Percentiles rank a stretch among this genome's conserved stretches.
phyloP scores from a whole-genome alignment of 2,329 filamentous ascomycete genomes.

The Nothophoma quercina region DNA sequence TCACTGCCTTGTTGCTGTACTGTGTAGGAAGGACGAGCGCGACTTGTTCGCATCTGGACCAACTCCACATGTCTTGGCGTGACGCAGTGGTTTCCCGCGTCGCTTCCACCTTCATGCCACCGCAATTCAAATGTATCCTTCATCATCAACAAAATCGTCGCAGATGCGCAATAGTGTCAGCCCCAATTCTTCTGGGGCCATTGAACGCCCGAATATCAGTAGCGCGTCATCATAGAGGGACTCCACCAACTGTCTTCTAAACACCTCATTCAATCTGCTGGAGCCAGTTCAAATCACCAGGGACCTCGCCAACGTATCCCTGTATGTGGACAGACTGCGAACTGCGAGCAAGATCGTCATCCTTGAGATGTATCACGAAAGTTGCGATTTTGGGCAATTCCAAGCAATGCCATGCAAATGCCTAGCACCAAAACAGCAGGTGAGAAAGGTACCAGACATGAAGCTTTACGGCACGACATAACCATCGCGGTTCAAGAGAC shows the following conservation, averaged over 20 bases:
- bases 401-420: conserved; percentile 21
- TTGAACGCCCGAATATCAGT: too few species aligned
- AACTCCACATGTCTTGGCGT: not conserved
- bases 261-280: too few species aligned
- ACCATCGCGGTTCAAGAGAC: not conserved
- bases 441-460: conserved; percentile 9
- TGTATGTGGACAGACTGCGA: too few species aligned
- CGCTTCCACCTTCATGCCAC: not conserved
- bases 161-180: too few species aligned
- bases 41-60: not conserved
- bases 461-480: not conserved
- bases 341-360: conserved; percentile 16
- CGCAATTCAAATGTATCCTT: too few species aligned
- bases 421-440: conserved; percentile 15
- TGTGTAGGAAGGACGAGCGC: not conserved
- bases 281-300: too few species aligned
- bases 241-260: too few species aligned
- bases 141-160: too few species aligned
- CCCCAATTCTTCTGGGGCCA: too few species aligned
- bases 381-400: not conserved
- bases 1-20: not conserved
- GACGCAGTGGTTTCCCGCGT: not conserved
- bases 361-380: conserved; percentile 9
- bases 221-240: too few species aligned
- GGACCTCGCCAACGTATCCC: too few species aligned